Conservation (phyloP, 2,329 filamentous ascomycete genomes). For the Aspergillus neotritici region DNA sequence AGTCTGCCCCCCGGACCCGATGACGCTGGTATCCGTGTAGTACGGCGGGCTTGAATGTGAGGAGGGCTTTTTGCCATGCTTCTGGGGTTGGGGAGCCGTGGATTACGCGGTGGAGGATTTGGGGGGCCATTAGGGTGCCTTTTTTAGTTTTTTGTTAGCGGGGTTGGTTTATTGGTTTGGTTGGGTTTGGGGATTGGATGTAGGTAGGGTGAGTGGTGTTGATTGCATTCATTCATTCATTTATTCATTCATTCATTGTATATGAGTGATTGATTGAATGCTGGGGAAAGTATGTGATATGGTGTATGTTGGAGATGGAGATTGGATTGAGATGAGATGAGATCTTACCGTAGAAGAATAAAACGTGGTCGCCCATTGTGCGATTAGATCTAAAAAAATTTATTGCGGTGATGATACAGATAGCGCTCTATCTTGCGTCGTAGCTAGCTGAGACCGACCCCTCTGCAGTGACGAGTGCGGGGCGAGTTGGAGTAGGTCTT, state of each 20-base stretch:
- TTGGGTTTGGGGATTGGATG: conserved; percentile 1
- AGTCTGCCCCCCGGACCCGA: conserved; percentile 65
- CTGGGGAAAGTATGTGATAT: not conserved
- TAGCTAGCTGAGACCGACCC: no score
- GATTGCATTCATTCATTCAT: no score
- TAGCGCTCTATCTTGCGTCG: no score
- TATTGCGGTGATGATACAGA: conserved; percentile 1
- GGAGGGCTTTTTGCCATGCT: conserved; percentile 47
- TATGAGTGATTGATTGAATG: not conserved
- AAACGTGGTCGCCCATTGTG: conserved; percentile 46
- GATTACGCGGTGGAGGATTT: conserved; percentile 80
- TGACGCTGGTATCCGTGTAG: conserved; percentile 66
- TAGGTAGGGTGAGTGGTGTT: not conserved
- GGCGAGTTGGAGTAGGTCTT: not conserved
- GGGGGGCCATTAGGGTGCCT: conserved; percentile 71
- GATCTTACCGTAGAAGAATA: conserved; percentile 59
- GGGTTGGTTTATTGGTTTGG: not conserved
- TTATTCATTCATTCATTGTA: no score
- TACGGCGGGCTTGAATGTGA: conserved; percentile 69
- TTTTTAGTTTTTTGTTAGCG: conserved; percentile 2
- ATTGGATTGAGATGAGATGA: not conserved
- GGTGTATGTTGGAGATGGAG: not conserved
- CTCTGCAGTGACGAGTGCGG: no score
- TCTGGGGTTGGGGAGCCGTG: conserved; percentile 54
- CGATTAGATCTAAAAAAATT: no score